Evolutionary conservation across 306 rosid species (phyloP), one percentile per base, ranked within the genome.

Genomic region (Trifolium dubium): DNA sequence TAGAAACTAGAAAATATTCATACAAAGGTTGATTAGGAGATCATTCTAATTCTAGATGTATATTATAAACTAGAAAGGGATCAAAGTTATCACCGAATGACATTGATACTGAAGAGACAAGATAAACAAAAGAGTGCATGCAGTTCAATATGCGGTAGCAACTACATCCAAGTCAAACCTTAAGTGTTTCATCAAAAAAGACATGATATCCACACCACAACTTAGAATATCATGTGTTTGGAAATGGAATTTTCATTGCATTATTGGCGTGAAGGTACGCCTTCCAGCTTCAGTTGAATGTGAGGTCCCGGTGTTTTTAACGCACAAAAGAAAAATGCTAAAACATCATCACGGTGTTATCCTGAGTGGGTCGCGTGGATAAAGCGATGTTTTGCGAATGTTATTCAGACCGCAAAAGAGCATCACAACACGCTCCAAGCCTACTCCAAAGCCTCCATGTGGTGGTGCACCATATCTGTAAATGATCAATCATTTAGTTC

Each of bases 401-500:
- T 43, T 92, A 17, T 88, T 85, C 77, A 92, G 73, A 23, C 98
- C 98, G 8, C 92, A 90, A 71, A 86, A 92, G n/a, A 92, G 98
- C 98, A 92, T 92, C 51, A 89, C 97, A 1, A 91, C 98, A 1
- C 98, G 92, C 81, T 94, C 98, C 83, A 91, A 80, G 30, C 97
- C 98, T 29, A 83, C 97, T 18, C 98, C 97, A 54, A 94, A 91
- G n/a, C 98, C 98, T 40, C 97, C 98, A 8, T 91, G 98, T 2
- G 87, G 91, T 28, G 96, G 92, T 64, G 90, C 92, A 30, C 98
- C 98, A 56, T 91, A 94, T 80, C 98, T 94, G 91, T 4, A 61
- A 68, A 72, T 34, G 61, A 39, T 29, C 79, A 71, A 75, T 43
- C 63, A 64, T 4, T 69, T 46, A 51, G 69, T 34, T 32, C 11